phyloP scores from a whole-genome alignment of 371 early-diverging fungal species.

The Ecytonucleospora hepatopenaei region DNA sequence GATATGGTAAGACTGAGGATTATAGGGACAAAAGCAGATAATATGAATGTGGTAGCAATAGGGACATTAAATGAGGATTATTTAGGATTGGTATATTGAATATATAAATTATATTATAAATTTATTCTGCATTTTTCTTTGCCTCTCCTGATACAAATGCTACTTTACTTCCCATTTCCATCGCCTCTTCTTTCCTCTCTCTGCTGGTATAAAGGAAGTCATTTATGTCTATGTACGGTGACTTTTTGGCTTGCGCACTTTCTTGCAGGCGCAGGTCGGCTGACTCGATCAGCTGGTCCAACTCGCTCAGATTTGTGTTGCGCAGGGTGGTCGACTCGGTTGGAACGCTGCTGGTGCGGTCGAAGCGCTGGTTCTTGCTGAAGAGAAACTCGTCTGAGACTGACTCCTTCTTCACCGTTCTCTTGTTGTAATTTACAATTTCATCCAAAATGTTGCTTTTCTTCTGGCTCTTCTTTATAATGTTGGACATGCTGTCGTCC shows the following conservation, averaged over 20 bases:
- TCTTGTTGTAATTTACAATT: conserved; percentile 2
- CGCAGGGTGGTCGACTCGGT: too few species aligned
- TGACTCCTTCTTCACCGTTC: not conserved
- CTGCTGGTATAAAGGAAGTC: not conserved
- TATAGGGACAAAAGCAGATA: conserved; percentile 78
- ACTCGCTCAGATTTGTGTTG: not conserved
- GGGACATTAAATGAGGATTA: conserved; percentile 57
- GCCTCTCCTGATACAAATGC: not conserved
- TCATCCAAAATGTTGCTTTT: conserved; percentile 1
- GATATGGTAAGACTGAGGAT: conserved; percentile 73
- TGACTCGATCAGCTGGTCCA: not conserved
- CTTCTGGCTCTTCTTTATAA: not conserved
- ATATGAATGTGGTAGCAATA: conserved; percentile 66
- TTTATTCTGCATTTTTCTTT: not conserved
- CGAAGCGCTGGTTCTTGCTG: too few species aligned
- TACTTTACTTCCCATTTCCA: not conserved
- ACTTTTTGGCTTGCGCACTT: not conserved
- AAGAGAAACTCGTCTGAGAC: not conserved
- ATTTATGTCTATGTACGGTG: not conserved
- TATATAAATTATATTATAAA: not conserved
- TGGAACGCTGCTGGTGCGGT: too few species aligned
- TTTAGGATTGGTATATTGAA: conserved; percentile 46
- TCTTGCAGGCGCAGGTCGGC: not conserved
- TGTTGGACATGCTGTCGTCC: not conserved
- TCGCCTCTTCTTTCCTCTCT: not conserved